Conservation (phyloP, 2,329 filamentous ascomycete species). For the Colletotrichum simmondsii region DNA sequence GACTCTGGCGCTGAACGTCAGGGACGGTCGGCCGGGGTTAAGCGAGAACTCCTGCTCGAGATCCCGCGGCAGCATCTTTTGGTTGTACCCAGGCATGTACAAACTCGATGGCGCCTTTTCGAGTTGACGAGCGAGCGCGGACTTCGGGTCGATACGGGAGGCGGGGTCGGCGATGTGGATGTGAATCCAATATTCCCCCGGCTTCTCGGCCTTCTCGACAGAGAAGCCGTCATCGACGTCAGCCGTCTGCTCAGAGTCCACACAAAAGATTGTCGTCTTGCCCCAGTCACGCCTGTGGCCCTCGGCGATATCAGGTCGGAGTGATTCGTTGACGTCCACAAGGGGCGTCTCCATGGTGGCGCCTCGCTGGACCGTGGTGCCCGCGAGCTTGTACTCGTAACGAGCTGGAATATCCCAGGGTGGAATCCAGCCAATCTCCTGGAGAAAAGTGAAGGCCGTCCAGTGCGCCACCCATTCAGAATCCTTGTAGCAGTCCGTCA, state of each 20-base stretch:
- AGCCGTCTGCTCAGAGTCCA: slow-evolving; percentile 73
- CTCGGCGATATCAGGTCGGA: slow-evolving; percentile 55
- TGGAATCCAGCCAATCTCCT: slow-evolving; percentile 78
- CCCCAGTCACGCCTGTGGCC: slow-evolving; percentile 69
- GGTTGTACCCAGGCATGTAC: slow-evolving; percentile 68
- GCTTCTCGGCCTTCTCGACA: slow-evolving; percentile 65
- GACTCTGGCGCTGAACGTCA: slow-evolving; percentile 72
- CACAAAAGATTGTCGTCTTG: slow-evolving; percentile 74
- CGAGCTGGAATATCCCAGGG: slow-evolving; percentile 77
- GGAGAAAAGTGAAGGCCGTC: slow-evolving; percentile 74
- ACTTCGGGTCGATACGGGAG: slow-evolving; percentile 71
- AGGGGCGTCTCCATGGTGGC: slow-evolving; percentile 53
- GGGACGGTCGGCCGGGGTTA: slow-evolving; percentile 58
- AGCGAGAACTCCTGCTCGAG: slow-evolving; percentile 64
- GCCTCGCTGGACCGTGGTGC: slow-evolving; percentile 53
- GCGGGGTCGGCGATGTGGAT: slow-evolving; percentile 84
- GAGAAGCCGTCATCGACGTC: slow-evolving; percentile 87
- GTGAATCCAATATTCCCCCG: slow-evolving; percentile 77
- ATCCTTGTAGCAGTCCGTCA: slow-evolving; percentile 68
- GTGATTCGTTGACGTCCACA: slow-evolving; percentile 43
- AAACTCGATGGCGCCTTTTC: slow-evolving; percentile 69
- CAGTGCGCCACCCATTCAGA: slow-evolving; percentile 55
- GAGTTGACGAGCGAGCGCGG: slow-evolving; percentile 69
- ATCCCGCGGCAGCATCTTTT: slow-evolving; percentile 65
- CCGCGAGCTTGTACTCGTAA: slow-evolving; percentile 68